phyloP scores from a whole-genome alignment of 257 asterid species.

The Solanum paucissectum region DNA sequence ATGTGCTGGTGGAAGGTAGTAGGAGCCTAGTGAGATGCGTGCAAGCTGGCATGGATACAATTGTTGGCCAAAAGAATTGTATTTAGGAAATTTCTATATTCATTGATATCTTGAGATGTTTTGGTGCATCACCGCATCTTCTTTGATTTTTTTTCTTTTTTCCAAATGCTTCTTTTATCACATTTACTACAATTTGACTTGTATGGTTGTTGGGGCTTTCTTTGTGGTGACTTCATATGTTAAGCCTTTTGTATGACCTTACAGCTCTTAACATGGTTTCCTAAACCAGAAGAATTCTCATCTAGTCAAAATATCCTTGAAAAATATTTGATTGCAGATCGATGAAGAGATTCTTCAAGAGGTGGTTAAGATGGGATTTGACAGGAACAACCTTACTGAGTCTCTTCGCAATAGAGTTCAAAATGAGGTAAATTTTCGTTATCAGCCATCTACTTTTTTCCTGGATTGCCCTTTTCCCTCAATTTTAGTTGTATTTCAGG shows the following conservation, averaged over 20 bases:
- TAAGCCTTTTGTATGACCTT: background rate
- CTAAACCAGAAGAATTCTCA: background rate
- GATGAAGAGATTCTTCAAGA: conserved; percentile 89
- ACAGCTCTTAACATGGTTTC: background rate
- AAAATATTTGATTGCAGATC: conserved; percentile 35
- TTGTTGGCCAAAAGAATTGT: background rate
- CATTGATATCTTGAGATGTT: background rate
- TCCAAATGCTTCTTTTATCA: background rate
- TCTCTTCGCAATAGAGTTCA: conserved; percentile 75
- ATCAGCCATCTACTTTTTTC: background rate
- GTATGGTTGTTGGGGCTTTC: background rate
- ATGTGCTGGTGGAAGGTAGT: background rate
- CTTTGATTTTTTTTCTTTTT: background rate
- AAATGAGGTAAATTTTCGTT: conserved; percentile 51
- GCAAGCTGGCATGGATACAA: background rate
- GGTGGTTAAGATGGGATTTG: conserved; percentile 78
- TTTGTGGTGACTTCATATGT: background rate
- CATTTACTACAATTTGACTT: background rate
- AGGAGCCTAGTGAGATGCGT: background rate
- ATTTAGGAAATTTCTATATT: background rate
- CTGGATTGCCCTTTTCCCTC: background rate
- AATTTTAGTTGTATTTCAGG: conserved; percentile 37
- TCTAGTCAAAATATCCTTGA: background rate
- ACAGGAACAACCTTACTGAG: conserved; percentile 51
- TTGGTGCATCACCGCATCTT: background rate